Evolutionary conservation across 768 basidiomycete species (phyloP), one percentile per base, ranked within the genome.

Genomic region (Daedaleopsis sinensis): DNA sequence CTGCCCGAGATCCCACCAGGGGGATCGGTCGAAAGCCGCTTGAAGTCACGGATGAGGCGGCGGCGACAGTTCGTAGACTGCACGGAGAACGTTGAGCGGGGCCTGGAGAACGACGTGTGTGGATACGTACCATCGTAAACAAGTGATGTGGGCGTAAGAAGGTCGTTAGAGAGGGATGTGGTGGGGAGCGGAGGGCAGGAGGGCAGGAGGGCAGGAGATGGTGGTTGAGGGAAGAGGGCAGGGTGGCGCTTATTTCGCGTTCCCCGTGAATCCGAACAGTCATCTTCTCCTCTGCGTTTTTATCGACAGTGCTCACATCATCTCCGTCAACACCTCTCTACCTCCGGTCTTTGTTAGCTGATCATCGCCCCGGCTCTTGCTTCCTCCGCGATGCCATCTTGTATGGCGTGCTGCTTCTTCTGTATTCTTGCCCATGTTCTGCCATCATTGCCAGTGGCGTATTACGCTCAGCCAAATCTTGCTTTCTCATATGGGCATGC

Each of bases 21-120:
- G 5, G 96, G 96, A 72, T 98, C 97, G 23, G 88, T 89, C 49
- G 94, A 93, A 47, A 99, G 84, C 24, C 94, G 84, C 78, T 97
- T 98, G 79, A 99, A 98, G 78, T 99, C 97, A 59, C 97, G 90
- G 65, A 99, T 96, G 64, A 99, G 91, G 57, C 96, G 93, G 71
- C 96, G 85, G 70, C 90, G 90, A 76, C 94, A 96, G 66, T 93
- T 91, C 47, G 96, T 98, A 12, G 94, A 96, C 96, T 55, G 18
- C 47, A 49, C 15, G 11, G 21, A 23, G 21, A 23, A 21, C 24
- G n/a, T 46, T 96, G 50, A 3, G 21, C 7, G n/a, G 15, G 5
- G 2, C 5, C 19, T 56, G 38, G 52, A 43, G 12, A 15, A 8
- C 9, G 5, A 49, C 23, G 27, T 23, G 19, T 24, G 11, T 49